These are phyloP conservation scores for Hymenoscyphus albidus DNA, from an alignment of 2,329 filamentous ascomycete species.

Conservation along the genomic window DNA sequence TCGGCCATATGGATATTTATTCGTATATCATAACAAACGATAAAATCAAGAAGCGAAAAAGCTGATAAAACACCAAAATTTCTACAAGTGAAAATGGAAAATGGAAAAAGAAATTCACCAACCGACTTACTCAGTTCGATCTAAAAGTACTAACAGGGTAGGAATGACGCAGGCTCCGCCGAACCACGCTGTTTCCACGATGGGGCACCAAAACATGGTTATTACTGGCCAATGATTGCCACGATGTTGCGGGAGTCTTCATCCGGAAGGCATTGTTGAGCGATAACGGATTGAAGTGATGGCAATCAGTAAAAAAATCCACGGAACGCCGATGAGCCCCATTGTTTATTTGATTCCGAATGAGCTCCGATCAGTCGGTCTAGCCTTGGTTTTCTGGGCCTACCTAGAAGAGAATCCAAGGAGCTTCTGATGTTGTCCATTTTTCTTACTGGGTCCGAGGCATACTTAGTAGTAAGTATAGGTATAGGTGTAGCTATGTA, in stretches of 20 bases:
- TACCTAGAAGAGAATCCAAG: neutral
- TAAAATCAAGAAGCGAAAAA: neutral
- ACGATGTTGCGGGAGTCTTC: neutral
- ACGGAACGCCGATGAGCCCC: constrained; percentile 11
- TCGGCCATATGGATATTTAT: constrained; percentile 23
- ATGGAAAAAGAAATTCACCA: neutral
- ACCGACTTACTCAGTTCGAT: neutral
- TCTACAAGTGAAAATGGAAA: constrained; percentile 10
- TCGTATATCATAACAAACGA: constrained; percentile 14
- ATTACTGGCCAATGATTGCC: constrained; percentile 13
- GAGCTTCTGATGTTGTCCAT: neutral
- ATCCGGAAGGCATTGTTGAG: neutral
- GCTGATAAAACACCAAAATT: neutral
- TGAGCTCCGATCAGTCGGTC: neutral
- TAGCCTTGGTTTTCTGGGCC: neutral
- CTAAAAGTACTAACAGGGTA: neutral
- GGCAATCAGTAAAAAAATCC: constrained; percentile 6
- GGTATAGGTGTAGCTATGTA: too few relatives aligned
- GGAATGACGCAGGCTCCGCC: constrained; percentile 8
- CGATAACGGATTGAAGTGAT: constrained; percentile 7
- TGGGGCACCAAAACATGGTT: neutral
- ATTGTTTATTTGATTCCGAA: neutral
- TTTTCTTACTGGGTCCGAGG: neutral
- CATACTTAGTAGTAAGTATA: neutral
- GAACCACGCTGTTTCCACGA: constrained; percentile 12